Base-by-base conservation (phyloP, 2,329 filamentous ascomycete species). In the Tolypocladium amazonense region DNA sequence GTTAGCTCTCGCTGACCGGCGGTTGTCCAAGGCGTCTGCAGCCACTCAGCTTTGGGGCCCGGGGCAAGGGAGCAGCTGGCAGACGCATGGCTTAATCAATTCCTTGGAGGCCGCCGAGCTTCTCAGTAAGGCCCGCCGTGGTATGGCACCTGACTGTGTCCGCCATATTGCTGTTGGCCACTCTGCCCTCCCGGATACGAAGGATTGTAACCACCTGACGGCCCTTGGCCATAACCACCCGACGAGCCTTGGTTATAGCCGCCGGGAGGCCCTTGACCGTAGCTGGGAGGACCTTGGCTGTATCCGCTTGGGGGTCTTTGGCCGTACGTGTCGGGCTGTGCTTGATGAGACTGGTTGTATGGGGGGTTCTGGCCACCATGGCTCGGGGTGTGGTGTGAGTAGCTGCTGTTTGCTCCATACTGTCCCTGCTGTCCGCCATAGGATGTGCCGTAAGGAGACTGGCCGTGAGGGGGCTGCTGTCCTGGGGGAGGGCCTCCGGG, bases 121-220 rank as follows among this genome's bases (percentile, higher is more conserved):
- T n/a, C 39, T 64, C 59, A 65, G 27, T 66, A 66, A 18, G 41
- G 60, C 4, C 60, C 60, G 18, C 61, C 60, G 14, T 58, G 60
- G 39, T 65, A 63, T 15, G 62, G 66, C 37, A 68, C 63, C 50
- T 67, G 65, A 38, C 50, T 67, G 66, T 54, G 59, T 38, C 64
- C 62, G 38, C 69, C 68, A 47, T 72, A 71, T 15, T 70, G 63
- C 38, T 67, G 66, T 57, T 71, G 66, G n/a, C 63, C 64, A 37
- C 64, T 65, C n/a, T 69, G 68, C 2, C 64, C 60, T 33, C 65
- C 65, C 12, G 62, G 62, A 56, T 71, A 71, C 12, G 68, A 69
- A 30, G 66, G 59, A 58, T 67, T 71, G 50, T 73, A 73, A 45
- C 69, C 69, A 23, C 60, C 63, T 14, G 58, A 30, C 58, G 14